A percentile compares a stretch with the other conserved stretches of the same genome.
These are phyloP conservation scores for Gyromitra esculenta DNA, from an alignment of 2,329 filamentous ascomycete genomes.

Conservation along the genomic window DNA sequence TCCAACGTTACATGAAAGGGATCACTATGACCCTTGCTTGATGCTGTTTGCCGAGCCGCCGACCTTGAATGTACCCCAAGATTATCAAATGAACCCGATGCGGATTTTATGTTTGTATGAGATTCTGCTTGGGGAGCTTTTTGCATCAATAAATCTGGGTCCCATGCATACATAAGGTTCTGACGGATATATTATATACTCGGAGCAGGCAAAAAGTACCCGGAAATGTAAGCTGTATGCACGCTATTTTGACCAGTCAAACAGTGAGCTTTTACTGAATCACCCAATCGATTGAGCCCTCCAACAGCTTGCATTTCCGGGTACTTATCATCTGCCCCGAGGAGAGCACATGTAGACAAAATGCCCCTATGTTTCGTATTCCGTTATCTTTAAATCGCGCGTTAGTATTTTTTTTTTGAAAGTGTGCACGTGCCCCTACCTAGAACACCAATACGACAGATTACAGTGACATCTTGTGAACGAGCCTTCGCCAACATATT, in stretches of 20 bases:
- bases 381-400: not conserved
- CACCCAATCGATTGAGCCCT: no score
- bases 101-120: not conserved
- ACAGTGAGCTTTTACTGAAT: no score
- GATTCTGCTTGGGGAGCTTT: not conserved
- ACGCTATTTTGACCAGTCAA: no score
- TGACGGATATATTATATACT: not conserved
- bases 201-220: no score
- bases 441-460: not conserved
- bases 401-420: not conserved
- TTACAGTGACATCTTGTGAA: constrained; percentile 5
- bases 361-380: constrained; percentile 21
- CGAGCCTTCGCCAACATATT: not conserved
- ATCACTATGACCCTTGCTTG: constrained; percentile 25
- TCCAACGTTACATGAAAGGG: not conserved
- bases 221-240: no score
- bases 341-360: not conserved
- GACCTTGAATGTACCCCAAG: constrained; percentile 1
- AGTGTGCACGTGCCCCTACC: not conserved
- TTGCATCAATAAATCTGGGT: not conserved
- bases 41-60: constrained; percentile 24
- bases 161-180: not conserved
- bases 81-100: not conserved
- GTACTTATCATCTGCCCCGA: no score
- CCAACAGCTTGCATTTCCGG: no score